Conservation (phyloP, 768 basidiomycete species). For the Piloderma croceum region DNA sequence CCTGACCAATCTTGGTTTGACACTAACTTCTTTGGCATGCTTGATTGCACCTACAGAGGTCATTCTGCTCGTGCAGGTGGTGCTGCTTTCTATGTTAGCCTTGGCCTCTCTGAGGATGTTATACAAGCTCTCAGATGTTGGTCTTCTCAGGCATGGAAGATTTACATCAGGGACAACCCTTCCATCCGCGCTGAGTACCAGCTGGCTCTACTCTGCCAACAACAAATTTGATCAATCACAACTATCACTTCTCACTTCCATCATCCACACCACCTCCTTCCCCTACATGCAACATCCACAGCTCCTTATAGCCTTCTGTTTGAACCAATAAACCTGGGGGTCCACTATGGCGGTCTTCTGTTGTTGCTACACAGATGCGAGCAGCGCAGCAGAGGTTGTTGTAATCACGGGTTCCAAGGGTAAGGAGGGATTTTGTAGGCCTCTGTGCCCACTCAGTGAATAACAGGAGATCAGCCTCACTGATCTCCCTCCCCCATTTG, state of each 20-base stretch:
- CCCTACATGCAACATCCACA: slow-evolving; percentile 14
- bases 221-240: no score
- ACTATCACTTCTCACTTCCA: slow-evolving; percentile 6
- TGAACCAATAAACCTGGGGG: no score
- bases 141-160: slow-evolving; percentile 21
- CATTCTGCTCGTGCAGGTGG: slow-evolving; percentile 20
- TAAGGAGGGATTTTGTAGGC: no score
- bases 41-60: slow-evolving; percentile 14
- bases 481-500: no score
- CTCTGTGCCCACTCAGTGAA: no score
- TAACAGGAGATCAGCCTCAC: no score
- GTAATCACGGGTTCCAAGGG: no score
- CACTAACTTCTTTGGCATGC: slow-evolving; percentile 11
- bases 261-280: slow-evolving; percentile 16
- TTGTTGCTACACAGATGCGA: no score
- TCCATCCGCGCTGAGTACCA: slow-evolving; percentile 11
- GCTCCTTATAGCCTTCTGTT: no score
- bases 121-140: slow-evolving; percentile 23
- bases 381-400: no score
- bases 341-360: no score
- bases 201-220: slow-evolving; percentile 8
- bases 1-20: slow-evolving; percentile 21
- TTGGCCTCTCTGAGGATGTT: slow-evolving; percentile 18
- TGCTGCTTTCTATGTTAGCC: slow-evolving; percentile 21
- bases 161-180: slow-evolving; percentile 20